A percentile compares a stretch with the other conserved stretches of the same genome.
Conservation (phyloP, 78 protist genomes). For the Trichosphaerium sp. region DNA sequence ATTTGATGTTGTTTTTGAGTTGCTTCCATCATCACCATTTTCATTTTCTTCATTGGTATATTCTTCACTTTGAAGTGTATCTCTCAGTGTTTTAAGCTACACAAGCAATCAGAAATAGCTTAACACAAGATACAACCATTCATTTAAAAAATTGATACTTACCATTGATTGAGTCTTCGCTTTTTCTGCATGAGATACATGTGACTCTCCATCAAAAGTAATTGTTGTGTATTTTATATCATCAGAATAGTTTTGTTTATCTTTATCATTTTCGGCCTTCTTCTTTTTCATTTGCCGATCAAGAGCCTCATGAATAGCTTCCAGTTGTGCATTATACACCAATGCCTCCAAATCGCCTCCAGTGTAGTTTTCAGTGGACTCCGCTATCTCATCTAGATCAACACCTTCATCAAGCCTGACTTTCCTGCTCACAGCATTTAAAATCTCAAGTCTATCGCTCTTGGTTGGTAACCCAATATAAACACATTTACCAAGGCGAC, state of each 20-base stretch:
- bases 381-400: slow-evolving; percentile 9
- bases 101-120: neutral
- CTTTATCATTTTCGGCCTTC: neutral
- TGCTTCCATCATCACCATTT: neutral
- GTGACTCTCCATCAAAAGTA: neutral
- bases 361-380: slow-evolving; percentile 4
- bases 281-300: neutral
- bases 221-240: neutral
- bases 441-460: no score
- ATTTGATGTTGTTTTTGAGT: neutral
- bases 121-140: neutral
- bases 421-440: neutral
- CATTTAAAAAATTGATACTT: neutral
- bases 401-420: neutral
- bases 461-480: slow-evolving; percentile 50
- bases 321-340: slow-evolving; percentile 46
- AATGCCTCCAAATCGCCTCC: slow-evolving; percentile 66
- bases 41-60: neutral
- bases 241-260: neutral
- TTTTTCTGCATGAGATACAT: neutral
- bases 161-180: neutral
- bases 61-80: neutral
- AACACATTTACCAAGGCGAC: slow-evolving; percentile 71
- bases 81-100: slow-evolving; percentile 1
- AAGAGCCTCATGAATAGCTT: slow-evolving; percentile 14